phyloP scores from a whole-genome alignment of 345 rosid species.

The Moricandia arvensis region DNA sequence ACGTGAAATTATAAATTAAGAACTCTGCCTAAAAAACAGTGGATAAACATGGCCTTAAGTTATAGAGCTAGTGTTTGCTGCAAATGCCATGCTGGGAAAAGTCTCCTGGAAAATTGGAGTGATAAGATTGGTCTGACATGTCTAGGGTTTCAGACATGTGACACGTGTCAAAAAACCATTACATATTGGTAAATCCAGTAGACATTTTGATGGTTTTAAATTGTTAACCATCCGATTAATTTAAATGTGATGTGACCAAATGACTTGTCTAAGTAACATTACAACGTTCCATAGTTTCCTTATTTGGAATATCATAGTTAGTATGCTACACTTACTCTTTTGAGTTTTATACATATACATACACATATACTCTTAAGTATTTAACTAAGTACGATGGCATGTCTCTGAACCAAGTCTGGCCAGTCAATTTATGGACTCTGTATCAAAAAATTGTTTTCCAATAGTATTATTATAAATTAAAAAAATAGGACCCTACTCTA shows the following conservation, averaged over 20 bases:
- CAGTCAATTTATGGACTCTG: too few relatives aligned
- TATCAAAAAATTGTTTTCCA: too few relatives aligned
- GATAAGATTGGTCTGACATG: constrained; percentile 54
- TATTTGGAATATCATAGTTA: constrained; percentile 36
- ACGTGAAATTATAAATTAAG: too few relatives aligned
- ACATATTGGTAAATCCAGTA: constrained; percentile 39
- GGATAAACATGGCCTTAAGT: not conserved
- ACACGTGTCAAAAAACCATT: constrained; percentile 51
- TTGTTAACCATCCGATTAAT: constrained; percentile 29
- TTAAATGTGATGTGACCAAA: constrained; percentile 25
- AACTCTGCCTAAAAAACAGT: too few relatives aligned
- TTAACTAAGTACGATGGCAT: not conserved
- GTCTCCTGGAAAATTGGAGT: constrained; percentile 32
- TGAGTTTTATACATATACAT: not conserved
- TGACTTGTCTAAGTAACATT: constrained; percentile 37
- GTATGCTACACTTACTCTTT: not conserved
- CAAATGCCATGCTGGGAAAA: constrained; percentile 53
- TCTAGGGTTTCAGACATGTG: constrained; percentile 36
- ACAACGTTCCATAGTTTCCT: constrained; percentile 41
- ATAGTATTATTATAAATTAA: too few relatives aligned
- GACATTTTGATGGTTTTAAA: constrained; percentile 15
- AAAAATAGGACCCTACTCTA: too few relatives aligned
- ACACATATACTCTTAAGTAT: not conserved
- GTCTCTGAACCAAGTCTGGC: too few relatives aligned
- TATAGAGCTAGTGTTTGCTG: constrained; percentile 81